A percentile compares a stretch with the other conserved stretches of the same genome.
phyloP scores from a whole-genome alignment of 306 rosid genomes.

The apple (Malus domestica) region DNA sequence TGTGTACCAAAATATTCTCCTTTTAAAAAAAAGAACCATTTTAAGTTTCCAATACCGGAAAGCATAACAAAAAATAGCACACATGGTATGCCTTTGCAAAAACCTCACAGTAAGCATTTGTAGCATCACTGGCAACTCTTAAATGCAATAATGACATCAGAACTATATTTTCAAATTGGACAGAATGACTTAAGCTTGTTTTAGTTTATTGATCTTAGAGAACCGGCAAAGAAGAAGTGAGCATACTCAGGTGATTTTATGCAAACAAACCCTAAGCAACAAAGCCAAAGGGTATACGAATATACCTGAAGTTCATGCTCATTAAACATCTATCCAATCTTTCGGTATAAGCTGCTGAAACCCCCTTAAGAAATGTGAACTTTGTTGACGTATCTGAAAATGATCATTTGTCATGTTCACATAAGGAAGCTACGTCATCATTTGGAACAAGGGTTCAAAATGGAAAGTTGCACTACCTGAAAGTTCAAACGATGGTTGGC shows the following conservation, averaged over 20 bases:
- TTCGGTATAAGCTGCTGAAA: constrained; percentile 94
- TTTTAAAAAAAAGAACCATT: neutral
- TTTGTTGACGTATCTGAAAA: constrained; percentile 90
- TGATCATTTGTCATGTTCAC: neutral
- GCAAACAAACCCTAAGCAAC: neutral
- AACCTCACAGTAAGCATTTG: neutral
- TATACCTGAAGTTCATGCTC: constrained; percentile 98
- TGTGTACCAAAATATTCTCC: neutral
- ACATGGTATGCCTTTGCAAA: neutral
- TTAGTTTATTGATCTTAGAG: neutral
- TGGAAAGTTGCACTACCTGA: constrained; percentile 51
- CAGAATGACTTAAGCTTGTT: neutral
- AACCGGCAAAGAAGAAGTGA: neutral
- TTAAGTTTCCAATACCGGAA: neutral
- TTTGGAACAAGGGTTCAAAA: constrained; percentile 1
- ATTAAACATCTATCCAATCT: constrained; percentile 97
- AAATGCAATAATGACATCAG: neutral
- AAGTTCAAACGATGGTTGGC: constrained; percentile 95
- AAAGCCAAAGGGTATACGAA: constrained; percentile 10
- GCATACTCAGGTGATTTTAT: neutral
- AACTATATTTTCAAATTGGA: neutral
- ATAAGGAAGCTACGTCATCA: neutral
- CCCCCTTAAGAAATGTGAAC: constrained; percentile 94
- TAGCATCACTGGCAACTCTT: neutral
- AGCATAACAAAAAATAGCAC: neutral